Base-by-base conservation (phyloP, 2,329 filamentous ascomycete species). In the Cordyceps cicadae region DNA sequence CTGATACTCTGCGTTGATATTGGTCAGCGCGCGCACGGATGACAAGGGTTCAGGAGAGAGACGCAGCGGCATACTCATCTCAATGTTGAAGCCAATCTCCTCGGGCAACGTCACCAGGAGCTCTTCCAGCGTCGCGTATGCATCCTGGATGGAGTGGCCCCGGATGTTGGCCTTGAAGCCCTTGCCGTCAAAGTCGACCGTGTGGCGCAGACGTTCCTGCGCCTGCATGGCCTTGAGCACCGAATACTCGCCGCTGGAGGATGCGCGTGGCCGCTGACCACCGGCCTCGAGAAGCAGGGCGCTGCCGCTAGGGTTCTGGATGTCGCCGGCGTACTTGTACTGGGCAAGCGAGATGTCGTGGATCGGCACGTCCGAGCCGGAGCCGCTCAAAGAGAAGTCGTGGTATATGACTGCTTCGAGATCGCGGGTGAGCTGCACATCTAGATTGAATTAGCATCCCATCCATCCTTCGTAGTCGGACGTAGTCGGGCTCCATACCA, bases 351-450 rank as follows among this genome's bases (percentile, higher is more conserved):
- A 75, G 17, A 77, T 55, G 54, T 70, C 70, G 63, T 78, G 73
- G 19, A 77, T 69, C 15, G 75, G 70, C 37, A 72, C 65, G 62
- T 78, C 75, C 4, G 73, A 73, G 2, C 76, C 75, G 5, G 72
- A 70, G 61, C 77, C 75, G 62, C 74, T 76, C 6, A 77, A 62
- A 2, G 70, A 71, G 56, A 76, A 77, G 62, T 77, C 74, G 62
- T 77, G 75, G 54, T 73, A 77, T 17, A 76, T 69, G 12, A 77
- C 69, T 2, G 76, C 72, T 12, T 72, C 65, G 43, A 70, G 64
- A 54, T 77, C 76, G 63, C 70, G 70, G 1, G 76, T 77, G 17
- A 77, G 64, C 62, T 77, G 76, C 2, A 76, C 69, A 65, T 77
- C 75, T 70, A 43, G 15, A n/a, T 1, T 3, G n/a, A 3, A 15